These are phyloP conservation scores for Narthecium ossifragum DNA, from an alignment of 106 monocot species.

Conservation along the genomic window DNA sequence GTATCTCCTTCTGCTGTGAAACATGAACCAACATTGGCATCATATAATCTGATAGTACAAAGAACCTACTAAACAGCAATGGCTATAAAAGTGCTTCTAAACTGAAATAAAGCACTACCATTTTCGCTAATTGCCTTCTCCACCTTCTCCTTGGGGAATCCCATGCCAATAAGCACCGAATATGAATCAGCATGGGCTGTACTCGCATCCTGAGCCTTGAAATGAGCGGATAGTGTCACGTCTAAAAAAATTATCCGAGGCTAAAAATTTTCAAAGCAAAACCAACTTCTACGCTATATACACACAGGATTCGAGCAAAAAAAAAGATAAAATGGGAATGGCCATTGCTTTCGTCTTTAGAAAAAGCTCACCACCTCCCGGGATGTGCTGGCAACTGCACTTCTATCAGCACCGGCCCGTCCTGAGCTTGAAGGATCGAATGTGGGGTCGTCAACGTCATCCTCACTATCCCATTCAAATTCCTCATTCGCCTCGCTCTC, in stretches of 20 bases:
- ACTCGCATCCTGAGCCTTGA: slow-evolving; percentile 17
- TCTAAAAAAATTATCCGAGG: no score
- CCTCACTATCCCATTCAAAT: background rate
- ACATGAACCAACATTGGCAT: background rate
- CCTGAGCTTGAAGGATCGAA: background rate
- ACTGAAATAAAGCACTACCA: slow-evolving; percentile 7
- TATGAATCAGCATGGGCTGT: slow-evolving; percentile 20
- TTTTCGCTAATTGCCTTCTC: slow-evolving; percentile 27
- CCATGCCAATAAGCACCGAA: slow-evolving; percentile 36
- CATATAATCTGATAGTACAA: background rate
- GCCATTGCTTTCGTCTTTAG: no score
- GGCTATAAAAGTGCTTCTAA: no score
- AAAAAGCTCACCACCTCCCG: no score
- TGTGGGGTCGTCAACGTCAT: background rate
- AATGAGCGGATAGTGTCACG: background rate
- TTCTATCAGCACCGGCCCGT: no score
- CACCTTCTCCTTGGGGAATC: slow-evolving; percentile 35
- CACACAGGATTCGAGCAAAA: background rate
- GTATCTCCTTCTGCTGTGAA: slow-evolving; percentile 22
- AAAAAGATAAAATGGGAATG: background rate
- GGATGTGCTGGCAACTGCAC: background rate
- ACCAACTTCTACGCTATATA: background rate
- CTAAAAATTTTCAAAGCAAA: background rate
- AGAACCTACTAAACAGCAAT: no score
- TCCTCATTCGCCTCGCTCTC: background rate